Evolutionary conservation across 2,329 filamentous ascomycete species (phyloP).

Genomic region (Gnomoniopsis smithogilvyi): DNA sequence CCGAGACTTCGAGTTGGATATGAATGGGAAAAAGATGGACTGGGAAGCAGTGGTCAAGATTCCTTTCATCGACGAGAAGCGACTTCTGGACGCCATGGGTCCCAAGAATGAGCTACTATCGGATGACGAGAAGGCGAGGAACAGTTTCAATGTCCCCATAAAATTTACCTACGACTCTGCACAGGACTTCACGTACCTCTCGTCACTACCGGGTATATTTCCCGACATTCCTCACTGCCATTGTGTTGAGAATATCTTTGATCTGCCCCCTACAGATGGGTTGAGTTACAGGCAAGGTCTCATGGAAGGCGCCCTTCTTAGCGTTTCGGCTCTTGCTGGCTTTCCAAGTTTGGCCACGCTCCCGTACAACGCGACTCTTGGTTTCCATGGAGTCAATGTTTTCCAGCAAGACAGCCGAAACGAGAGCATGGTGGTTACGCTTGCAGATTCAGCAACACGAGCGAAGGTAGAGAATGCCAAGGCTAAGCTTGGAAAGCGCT

Average conservation of each 20-base stretch:
- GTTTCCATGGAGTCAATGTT: slow-evolving; percentile 86
- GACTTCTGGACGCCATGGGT: slow-evolving; percentile 80
- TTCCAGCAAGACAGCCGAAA: slow-evolving; percentile 96
- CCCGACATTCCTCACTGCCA: slow-evolving; percentile 83
- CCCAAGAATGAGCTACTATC: slow-evolving; percentile 77
- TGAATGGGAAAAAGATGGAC: slow-evolving; percentile 99
- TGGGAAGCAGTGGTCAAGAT: slow-evolving; percentile 99
- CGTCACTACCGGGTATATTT: slow-evolving; percentile 84
- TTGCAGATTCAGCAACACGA: slow-evolving; percentile 70
- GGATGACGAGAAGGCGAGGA: slow-evolving; percentile 75
- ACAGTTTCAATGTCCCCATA: slow-evolving; percentile 85
- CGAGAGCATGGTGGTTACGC: slow-evolving; percentile 89
- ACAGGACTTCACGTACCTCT: slow-evolving; percentile 79
- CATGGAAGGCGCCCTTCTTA: slow-evolving; percentile 79
- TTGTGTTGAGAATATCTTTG: slow-evolving; percentile 95
- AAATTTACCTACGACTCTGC: slow-evolving; percentile 87
- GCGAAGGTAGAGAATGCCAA: slow-evolving; percentile 72
- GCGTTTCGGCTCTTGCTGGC: slow-evolving; percentile 79
- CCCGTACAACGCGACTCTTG: slow-evolving; percentile 76
- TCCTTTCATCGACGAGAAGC: slow-evolving; percentile 92
- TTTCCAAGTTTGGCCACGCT: slow-evolving; percentile 89
- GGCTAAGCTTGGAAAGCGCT: slow-evolving; percentile 75
- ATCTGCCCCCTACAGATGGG: slow-evolving; percentile 88
- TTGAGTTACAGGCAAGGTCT: slow-evolving; percentile 81
- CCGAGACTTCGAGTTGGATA: slow-evolving; percentile 93